Conservation (phyloP, 306 rosid genomes). For the Boehmeria nivea region DNA sequence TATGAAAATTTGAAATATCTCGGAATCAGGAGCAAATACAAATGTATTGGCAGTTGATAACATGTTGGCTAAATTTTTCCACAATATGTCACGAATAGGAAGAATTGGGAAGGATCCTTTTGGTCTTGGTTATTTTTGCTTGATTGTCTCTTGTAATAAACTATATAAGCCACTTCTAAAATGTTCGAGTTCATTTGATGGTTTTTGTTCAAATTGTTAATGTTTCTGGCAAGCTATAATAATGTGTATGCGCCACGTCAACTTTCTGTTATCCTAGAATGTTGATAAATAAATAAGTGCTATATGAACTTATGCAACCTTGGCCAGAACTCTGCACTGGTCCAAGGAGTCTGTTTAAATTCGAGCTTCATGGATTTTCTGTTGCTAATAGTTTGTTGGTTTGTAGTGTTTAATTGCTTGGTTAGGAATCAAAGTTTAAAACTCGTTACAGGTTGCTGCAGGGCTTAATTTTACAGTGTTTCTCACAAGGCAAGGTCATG, state of each 20-base stretch:
- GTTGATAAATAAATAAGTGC: no score
- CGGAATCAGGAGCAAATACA: background rate
- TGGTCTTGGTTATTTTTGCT: background rate
- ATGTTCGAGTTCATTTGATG: no score
- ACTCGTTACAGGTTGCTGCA: conserved; percentile 64
- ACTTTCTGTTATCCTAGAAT: no score
- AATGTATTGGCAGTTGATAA: background rate
- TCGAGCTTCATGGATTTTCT: no score
- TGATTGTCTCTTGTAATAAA: no score
- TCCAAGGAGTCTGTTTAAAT: no score
- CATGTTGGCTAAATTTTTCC: background rate
- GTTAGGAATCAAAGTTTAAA: background rate
- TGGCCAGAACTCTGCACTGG: no score
- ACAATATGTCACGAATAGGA: background rate
- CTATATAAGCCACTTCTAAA: no score
- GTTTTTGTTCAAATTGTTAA: no score
- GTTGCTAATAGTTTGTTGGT: background rate
- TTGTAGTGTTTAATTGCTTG: background rate
- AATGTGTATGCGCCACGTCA: no score
- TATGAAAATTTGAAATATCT: background rate
- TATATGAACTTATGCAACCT: no score
- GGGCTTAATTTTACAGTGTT: conserved; percentile 88
- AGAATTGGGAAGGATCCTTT: background rate
- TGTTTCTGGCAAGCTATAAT: no score
- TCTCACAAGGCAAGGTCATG: conserved; percentile 72